Evolutionary conservation across 2,329 filamentous ascomycete genomes (phyloP).

Genomic region (Penicillium sp.): DNA sequence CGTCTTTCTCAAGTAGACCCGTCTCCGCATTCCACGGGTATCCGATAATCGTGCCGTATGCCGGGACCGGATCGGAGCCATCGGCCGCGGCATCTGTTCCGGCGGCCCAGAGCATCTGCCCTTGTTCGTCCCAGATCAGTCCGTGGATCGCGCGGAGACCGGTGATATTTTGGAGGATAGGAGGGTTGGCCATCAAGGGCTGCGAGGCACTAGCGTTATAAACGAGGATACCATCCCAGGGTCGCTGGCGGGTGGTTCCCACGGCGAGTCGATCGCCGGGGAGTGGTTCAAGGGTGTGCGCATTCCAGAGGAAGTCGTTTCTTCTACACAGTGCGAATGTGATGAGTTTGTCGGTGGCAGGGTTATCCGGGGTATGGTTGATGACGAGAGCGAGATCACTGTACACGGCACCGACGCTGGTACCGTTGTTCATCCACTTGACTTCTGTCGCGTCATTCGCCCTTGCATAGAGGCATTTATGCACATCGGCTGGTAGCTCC

Average conservation of each 20-base stretch:
- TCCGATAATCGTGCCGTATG: slow-evolving; percentile 17
- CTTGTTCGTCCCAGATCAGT: slow-evolving; percentile 27
- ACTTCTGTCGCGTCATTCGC: slow-evolving; percentile 28
- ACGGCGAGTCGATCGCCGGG: slow-evolving; percentile 21
- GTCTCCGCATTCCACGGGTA: slow-evolving; percentile 22
- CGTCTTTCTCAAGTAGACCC: slow-evolving; percentile 14
- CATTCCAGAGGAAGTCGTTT: slow-evolving; percentile 23
- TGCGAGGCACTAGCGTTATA: slow-evolving; percentile 20
- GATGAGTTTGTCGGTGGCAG: slow-evolving; percentile 22
- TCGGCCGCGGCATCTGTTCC: slow-evolving; percentile 25
- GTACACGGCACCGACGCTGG: slow-evolving; percentile 23
- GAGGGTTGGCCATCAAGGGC: slow-evolving; percentile 19
- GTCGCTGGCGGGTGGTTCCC: slow-evolving; percentile 20
- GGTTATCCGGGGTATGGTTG: slow-evolving; percentile 23
- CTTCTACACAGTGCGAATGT: slow-evolving; percentile 24
- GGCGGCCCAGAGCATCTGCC: slow-evolving; percentile 23
- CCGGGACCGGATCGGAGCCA: slow-evolving; percentile 20
- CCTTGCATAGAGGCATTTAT: slow-evolving; percentile 15
- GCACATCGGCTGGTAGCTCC: slow-evolving; percentile 10
- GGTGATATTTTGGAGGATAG: slow-evolving; percentile 25
- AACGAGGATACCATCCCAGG: slow-evolving; percentile 26
- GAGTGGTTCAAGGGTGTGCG: slow-evolving; percentile 22
- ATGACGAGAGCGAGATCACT: slow-evolving; percentile 21
- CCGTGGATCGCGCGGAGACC: slow-evolving; percentile 25
- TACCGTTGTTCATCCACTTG: slow-evolving; percentile 24